Evolutionary conservation across 495 filamentous ascomycete species (phyloP).

Genomic region (Daldinia bambusicola): DNA sequence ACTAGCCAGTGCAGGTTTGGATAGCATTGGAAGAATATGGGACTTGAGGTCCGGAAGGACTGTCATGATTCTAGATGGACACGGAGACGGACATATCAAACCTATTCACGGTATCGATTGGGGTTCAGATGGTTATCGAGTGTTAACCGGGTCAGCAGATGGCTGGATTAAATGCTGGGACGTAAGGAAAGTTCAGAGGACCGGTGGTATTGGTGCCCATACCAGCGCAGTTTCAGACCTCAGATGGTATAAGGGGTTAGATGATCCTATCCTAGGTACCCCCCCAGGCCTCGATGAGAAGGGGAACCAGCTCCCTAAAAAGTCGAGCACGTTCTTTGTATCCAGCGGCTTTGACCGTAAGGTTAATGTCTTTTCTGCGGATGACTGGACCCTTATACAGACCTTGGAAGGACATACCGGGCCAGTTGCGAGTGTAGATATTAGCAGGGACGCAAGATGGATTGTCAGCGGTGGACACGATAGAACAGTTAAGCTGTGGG

Average conservation of each 20-base stretch:
- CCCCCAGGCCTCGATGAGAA: constrained; percentile 70
- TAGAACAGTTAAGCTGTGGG: constrained; percentile 96
- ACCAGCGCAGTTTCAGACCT: constrained; percentile 91
- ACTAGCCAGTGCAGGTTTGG: constrained; percentile 86
- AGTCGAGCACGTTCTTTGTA: constrained; percentile 88
- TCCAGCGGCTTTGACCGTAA: constrained; percentile 93
- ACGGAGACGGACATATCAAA: constrained; percentile 87
- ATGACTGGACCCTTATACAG: constrained; percentile 93
- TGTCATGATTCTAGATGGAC: constrained; percentile 90
- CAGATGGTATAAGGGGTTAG: constrained; percentile 89
- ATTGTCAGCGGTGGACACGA: constrained; percentile 94
- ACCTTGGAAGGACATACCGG: constrained; percentile 89
- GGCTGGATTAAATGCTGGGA: constrained; percentile 99
- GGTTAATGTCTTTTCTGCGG: constrained; percentile 93
- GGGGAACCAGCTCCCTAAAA: constrained; percentile 69
- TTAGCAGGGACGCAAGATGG: constrained; percentile 85
- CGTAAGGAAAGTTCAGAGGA: constrained; percentile 83
- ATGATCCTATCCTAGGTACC: constrained; percentile 67
- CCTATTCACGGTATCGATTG: constrained; percentile 94
- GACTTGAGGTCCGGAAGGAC: constrained; percentile 93
- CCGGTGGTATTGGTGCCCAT: constrained; percentile 89
- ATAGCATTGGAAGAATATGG: constrained; percentile 96
- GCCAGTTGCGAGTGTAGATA: constrained; percentile 89
- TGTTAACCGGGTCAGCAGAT: constrained; percentile 90
- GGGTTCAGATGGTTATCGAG: constrained; percentile 87